These are phyloP conservation scores for Tetratostichococcus sp. DNA, from an alignment of 139 green algal genomes.

Conservation along the genomic window DNA sequence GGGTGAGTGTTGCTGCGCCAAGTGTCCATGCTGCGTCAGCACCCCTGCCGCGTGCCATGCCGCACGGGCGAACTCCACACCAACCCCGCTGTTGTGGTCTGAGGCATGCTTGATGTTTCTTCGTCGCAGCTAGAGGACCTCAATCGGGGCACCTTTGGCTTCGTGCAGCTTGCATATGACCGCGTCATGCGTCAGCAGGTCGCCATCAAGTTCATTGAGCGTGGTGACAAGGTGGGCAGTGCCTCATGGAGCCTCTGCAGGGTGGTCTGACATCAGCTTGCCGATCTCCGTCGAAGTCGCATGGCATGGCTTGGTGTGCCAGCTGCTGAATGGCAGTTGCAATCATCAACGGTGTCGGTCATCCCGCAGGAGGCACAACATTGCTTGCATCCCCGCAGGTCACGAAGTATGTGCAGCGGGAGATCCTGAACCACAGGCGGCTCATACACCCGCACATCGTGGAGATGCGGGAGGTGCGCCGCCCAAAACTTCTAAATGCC, in stretches of 20 bases:
- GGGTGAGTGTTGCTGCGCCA: no score
- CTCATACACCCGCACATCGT: constrained; percentile 61
- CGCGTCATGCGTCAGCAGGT: constrained; percentile 63
- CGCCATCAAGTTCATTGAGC: constrained; percentile 79
- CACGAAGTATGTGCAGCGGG: constrained; percentile 91
- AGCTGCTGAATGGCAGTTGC: no score
- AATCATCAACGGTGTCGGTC: no score
- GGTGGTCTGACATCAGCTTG: no score
- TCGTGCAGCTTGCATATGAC: constrained; percentile 75
- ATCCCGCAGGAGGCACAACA: background rate
- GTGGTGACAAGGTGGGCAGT: constrained; percentile 56
- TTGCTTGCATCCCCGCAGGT: constrained; percentile 40
- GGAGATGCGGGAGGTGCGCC: constrained; percentile 40
- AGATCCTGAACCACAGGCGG: constrained; percentile 60
- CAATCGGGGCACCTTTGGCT: constrained; percentile 82
- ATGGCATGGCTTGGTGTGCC: no score
- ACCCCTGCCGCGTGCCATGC: no score
- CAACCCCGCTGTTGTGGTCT: no score
- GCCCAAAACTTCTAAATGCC: no score
- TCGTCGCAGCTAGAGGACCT: constrained; percentile 32
- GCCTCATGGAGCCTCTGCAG: no score
- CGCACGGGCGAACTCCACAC: no score
- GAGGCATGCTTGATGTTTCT: no score
- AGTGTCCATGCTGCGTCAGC: no score
- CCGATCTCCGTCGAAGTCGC: background rate